Base-by-base conservation (phyloP, 1,284 basidiomycete genomes). In the Schizophyllum amplum region DNA sequence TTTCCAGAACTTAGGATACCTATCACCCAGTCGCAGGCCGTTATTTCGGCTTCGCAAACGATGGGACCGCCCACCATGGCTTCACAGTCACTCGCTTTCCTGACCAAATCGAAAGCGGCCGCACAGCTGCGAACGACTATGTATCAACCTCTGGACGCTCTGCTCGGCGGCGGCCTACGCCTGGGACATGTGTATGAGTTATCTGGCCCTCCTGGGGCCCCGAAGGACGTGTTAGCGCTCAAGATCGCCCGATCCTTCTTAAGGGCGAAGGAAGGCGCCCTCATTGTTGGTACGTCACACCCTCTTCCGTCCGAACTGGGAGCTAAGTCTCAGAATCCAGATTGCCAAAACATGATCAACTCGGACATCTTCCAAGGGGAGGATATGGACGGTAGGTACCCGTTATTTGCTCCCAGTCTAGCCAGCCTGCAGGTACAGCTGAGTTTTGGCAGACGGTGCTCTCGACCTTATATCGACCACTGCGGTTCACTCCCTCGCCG, bases 151-250 rank as follows among this genome's bases (percentile, higher is more conserved):
- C 22, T 87, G 21, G 84, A 90, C 61, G 68, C 68, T 24, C 66
- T 88, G 3, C 73, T 90, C 6, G 75, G 70, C 42, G 85, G 84
- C 47, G 87, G 87, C 13, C 67, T 90, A 52, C 69, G 71, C 53
- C 74, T 72, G 59, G 84, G 86, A 9, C 74, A 78, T 60, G 74
- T 88, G 59, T 71, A 90, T 33, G 87, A 90, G 69, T 71, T 90
- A 63, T 86, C 84, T 51, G 87, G 87, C 0, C 84, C 87, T 42
- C 87, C 87, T 1, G 87, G 87, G 48, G 78, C 79, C 52, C 76
- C 78, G 11, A 89, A 86, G 63, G 84, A 85, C 59, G 63, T 63
- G 2, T 63, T 87, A 2, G 77, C 79, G 2, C 66, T 78, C 9
- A 73, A 76, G 55, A 73, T 86, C 53, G 74, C 78, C 17, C 66